phyloP scores from a whole-genome alignment of 1,284 basidiomycete species.

The Lentinula novae-zelandiae region DNA sequence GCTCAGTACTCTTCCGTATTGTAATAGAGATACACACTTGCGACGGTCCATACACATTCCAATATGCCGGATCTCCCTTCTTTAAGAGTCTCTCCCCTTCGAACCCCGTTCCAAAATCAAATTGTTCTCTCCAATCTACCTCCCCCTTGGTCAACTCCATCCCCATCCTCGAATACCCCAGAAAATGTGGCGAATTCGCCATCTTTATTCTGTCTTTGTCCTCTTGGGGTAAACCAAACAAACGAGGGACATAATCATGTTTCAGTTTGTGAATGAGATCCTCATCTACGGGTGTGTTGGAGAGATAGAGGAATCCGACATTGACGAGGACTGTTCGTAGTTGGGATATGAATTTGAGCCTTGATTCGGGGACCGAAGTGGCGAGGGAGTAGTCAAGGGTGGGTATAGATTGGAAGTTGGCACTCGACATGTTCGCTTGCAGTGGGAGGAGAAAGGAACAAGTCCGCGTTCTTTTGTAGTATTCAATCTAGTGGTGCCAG shows the following conservation, averaged over 20 bases:
- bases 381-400: slow-evolving; percentile 53
- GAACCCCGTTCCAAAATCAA: slow-evolving; percentile 9
- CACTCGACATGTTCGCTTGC: not conserved
- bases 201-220: slow-evolving; percentile 58
- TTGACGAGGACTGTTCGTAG: slow-evolving; percentile 61
- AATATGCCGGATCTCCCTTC: slow-evolving; percentile 52
- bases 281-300: slow-evolving; percentile 46
- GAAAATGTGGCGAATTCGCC: slow-evolving; percentile 60
- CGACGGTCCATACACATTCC: slow-evolving; percentile 56
- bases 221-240: slow-evolving; percentile 58
- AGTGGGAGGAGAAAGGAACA: not conserved
- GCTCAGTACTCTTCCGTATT: not conserved
- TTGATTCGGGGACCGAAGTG: slow-evolving; percentile 26
- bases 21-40: slow-evolving; percentile 41
- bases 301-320: slow-evolving; percentile 65
- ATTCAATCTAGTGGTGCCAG: not conserved
- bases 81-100: not conserved
- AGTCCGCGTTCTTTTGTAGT: not conserved
- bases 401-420: slow-evolving; percentile 54
- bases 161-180: slow-evolving; percentile 61
- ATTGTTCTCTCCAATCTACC: slow-evolving; percentile 56
- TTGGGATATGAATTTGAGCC: slow-evolving; percentile 47
- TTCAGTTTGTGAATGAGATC: slow-evolving; percentile 40
- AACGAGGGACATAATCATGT: slow-evolving; percentile 44
- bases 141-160: slow-evolving; percentile 60